These are phyloP conservation scores for Suillus occidentalis DNA, from an alignment of 768 basidiomycete species.

Conservation along the genomic window DNA sequence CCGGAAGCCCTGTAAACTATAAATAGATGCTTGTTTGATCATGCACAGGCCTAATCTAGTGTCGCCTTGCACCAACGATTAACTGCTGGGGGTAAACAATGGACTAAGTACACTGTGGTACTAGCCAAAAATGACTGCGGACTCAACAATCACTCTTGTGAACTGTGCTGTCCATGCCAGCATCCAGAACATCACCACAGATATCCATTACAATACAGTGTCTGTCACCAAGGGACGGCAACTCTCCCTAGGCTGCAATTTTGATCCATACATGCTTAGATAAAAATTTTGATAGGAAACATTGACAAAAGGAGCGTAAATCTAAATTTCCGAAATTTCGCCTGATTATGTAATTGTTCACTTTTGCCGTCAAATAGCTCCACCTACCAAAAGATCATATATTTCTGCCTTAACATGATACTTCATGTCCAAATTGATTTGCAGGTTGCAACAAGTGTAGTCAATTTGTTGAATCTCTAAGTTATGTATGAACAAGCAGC, in stretches of 20 bases:
- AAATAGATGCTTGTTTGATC: neutral
- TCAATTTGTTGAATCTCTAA: too few species aligned
- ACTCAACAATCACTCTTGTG: neutral
- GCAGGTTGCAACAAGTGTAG: too few species aligned
- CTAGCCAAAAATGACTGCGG: neutral
- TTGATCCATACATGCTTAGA: neutral
- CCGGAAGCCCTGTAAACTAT: too few species aligned
- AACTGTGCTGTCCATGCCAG: neutral
- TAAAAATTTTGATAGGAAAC: neutral
- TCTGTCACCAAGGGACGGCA: neutral
- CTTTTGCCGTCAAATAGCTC: neutral
- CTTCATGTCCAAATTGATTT: too few species aligned
- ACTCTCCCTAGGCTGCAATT: neutral
- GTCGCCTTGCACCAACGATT: neutral
- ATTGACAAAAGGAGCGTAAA: neutral
- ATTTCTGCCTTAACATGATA: too few species aligned
- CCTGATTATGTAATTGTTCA: neutral
- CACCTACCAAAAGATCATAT: neutral
- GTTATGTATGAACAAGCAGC: too few species aligned
- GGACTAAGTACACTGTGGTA: neutral
- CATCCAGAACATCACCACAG: neutral
- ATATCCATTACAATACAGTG: neutral
- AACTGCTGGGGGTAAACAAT: neutral
- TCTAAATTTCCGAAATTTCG: neutral
- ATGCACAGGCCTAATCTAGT: neutral